Conservation (phyloP, 2,329 filamentous ascomycete genomes). For the Tolypocladium sp. region DNA sequence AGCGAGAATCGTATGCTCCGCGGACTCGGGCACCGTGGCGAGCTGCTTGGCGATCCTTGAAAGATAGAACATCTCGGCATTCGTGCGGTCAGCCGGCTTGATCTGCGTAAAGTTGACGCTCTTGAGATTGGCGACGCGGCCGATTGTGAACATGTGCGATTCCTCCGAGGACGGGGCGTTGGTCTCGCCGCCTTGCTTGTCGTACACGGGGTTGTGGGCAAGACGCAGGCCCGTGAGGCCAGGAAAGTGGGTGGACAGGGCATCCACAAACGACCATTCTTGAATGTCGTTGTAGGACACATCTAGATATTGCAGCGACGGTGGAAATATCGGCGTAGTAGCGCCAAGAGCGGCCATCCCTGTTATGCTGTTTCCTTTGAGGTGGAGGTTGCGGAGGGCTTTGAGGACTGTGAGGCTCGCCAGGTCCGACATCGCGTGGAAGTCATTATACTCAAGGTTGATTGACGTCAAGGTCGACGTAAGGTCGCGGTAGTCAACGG, state of each 20-base stretch:
- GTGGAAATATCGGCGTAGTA: constrained; percentile 37
- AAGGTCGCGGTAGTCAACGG: constrained; percentile 28
- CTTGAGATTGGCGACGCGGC: constrained; percentile 58
- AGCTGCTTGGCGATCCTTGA: constrained; percentile 73
- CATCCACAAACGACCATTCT: constrained; percentile 67
- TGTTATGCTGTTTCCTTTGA: constrained; percentile 70
- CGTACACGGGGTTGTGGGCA: constrained; percentile 78
- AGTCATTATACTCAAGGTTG: constrained; percentile 64
- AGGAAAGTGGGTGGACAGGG: constrained; percentile 59
- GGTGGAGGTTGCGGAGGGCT: constrained; percentile 49
- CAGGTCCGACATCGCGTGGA: constrained; percentile 50
- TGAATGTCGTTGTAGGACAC: constrained; percentile 62
- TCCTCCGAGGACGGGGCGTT: constrained; percentile 57
- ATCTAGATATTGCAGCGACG: constrained; percentile 55
- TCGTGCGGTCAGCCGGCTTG: constrained; percentile 63
- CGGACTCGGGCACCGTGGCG: constrained; percentile 42
- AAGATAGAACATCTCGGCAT: constrained; percentile 91
- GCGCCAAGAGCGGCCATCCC: constrained; percentile 20
- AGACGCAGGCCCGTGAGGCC: constrained; percentile 67
- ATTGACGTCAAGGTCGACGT: constrained; percentile 49
- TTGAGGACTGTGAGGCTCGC: constrained; percentile 39
- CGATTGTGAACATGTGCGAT: constrained; percentile 81
- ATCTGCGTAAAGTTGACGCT: constrained; percentile 68
- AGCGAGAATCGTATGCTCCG: constrained; percentile 45
- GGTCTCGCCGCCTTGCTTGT: constrained; percentile 35